Evolutionary conservation across 1,139 yeast genomes (phyloP), one percentile per base, ranked within the genome.

Genomic region (Yamadazyma buinensis): DNA sequence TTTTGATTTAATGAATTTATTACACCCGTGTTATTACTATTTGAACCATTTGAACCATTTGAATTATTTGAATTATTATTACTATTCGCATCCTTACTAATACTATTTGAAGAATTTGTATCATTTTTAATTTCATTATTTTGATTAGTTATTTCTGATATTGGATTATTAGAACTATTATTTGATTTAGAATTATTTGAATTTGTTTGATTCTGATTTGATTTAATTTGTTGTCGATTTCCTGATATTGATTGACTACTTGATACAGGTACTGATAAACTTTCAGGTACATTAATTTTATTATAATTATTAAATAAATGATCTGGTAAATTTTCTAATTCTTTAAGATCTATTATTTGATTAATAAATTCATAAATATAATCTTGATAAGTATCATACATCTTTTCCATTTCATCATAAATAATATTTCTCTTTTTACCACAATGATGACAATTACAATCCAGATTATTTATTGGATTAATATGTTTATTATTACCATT

Each of bases 361-460:
- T 61, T 64, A 25, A 67, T 64, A 41, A 63, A 67, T 35, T 62
- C 65, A 35, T 61, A 54, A 15, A 68, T 64, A 36, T 64, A 71
- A 37, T 65, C 69, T 47, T 85, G 87, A 30, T 88, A 75, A 36
- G 78, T 76, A 48, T 84, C 72, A 38, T 65, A 67, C 14, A 64
- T 57, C 39, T 49, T 59, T 41, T 65, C 90, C 51, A 90, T 72
- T 51, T 86, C 95, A 44, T 80, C 81, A 50, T 85, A 94, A 46
- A 87, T 76, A 21, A 88, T 77, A 40, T 70, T 64, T 45, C 81
- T 77, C 46, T 84, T 79, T 34, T 87, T 73, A 1, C 94, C 95
- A 59, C 97, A 90, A 21, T 80, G 80, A 5, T 80, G 65, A 55
- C 97, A 90, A 37, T 79, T 72, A 55, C 97, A 88, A 28, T 44